These are phyloP conservation scores for Hyaloperonospora brassicae DNA, from an alignment of 352 stramenopile species.

Conservation along the genomic window DNA sequence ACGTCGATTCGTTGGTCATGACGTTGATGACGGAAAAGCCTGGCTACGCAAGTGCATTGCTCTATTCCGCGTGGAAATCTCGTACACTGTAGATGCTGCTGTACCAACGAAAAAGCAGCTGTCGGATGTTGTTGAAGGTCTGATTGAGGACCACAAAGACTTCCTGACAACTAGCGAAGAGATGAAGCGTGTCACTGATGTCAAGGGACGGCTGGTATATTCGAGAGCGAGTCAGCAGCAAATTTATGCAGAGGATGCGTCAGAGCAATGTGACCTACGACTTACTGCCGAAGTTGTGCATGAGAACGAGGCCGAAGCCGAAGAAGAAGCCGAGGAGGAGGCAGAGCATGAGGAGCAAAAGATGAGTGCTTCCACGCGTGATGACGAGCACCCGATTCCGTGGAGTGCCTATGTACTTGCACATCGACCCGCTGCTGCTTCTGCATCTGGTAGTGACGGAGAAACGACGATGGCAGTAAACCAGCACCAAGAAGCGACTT, in stretches of 20 bases:
- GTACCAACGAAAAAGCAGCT: conserved; percentile 69
- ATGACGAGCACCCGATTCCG: conserved; percentile 82
- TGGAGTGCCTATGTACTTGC: conserved; percentile 56
- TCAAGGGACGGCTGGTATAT: conserved; percentile 58
- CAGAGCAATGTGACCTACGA: conserved; percentile 62
- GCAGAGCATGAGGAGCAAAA: conserved; percentile 88
- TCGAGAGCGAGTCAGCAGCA: conserved; percentile 36
- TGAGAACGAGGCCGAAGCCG: conserved; percentile 83
- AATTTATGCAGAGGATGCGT: conserved; percentile 34
- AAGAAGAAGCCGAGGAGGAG: conserved; percentile 85
- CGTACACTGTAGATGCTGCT: conserved; percentile 53
- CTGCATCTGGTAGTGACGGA: conserved; percentile 6
- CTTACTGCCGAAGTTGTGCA: conserved; percentile 85
- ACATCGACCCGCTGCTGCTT: conserved; percentile 13
- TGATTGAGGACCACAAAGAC: conserved; percentile 47
- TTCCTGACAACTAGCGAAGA: conserved; percentile 59
- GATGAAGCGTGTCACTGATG: conserved; percentile 38
- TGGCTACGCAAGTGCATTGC: conserved; percentile 68
- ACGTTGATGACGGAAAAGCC: conserved; percentile 24
- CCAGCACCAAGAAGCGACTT: conserved; percentile 39
- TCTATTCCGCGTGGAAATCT: conserved; percentile 75
- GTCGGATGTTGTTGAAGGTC: conserved; percentile 47
- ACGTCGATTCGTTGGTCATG: conserved; percentile 52
- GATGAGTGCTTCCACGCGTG: conserved; percentile 86
- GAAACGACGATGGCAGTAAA: conserved; percentile 21